These are phyloP conservation scores for Senecio squalidus DNA, from an alignment of 140 eudicot species.

Conservation along the genomic window DNA sequence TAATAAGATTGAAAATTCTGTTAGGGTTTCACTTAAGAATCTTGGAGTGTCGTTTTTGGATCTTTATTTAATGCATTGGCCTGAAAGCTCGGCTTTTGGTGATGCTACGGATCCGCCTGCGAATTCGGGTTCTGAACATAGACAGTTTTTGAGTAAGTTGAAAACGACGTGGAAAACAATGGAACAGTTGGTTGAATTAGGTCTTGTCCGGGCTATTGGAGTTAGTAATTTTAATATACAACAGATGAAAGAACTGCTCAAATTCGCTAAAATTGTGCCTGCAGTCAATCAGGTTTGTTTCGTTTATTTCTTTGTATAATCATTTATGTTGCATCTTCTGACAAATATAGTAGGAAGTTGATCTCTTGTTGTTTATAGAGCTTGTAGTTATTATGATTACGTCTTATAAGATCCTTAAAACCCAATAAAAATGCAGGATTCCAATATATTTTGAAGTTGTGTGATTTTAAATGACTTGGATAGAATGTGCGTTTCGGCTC, in stretches of 20 bases:
- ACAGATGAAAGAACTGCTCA: constrained; percentile 50
- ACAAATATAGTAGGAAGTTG: neutral
- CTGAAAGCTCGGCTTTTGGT: constrained; percentile 59
- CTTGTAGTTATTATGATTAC: neutral
- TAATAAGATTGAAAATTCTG: constrained; percentile 57
- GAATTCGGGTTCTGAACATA: constrained; percentile 42
- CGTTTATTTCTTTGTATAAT: neutral
- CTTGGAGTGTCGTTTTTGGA: constrained; percentile 53
- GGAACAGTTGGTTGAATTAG: constrained; percentile 51
- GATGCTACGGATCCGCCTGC: constrained; percentile 67
- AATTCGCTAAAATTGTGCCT: constrained; percentile 44
- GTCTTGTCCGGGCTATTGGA: constrained; percentile 58
- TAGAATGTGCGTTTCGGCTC: too few species aligned
- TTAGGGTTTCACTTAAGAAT: constrained; percentile 54
- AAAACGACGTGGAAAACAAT: constrained; percentile 53
- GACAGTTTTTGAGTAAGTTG: constrained; percentile 52
- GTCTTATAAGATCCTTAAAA: constrained; percentile 2
- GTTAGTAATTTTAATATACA: constrained; percentile 53
- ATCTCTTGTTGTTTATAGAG: neutral
- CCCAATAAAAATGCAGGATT: neutral
- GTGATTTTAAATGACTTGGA: neutral
- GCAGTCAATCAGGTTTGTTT: constrained; percentile 53
- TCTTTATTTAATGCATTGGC: constrained; percentile 73
- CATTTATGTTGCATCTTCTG: neutral
- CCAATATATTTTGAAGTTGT: neutral